Evolutionary conservation across 768 basidiomycete genomes (phyloP).

Genomic region (Candolleomyces aberdarensis): DNA sequence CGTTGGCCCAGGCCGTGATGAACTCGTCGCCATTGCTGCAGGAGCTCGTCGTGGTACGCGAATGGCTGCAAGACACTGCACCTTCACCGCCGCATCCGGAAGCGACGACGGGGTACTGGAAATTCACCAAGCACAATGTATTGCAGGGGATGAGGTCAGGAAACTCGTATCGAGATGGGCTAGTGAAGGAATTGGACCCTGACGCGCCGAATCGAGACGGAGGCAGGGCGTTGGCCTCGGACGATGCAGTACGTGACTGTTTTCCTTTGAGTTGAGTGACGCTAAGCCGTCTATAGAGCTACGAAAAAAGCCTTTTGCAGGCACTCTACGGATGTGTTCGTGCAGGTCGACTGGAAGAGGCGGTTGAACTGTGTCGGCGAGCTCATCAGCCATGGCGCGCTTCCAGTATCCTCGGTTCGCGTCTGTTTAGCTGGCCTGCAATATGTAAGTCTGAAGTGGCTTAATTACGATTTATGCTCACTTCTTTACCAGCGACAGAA

Average conservation of each 20-base stretch:
- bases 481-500: constrained; percentile 28
- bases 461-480: neutral
- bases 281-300: constrained; percentile 31
- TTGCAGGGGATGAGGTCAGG: constrained; percentile 62
- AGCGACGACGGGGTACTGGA: constrained; percentile 80
- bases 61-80: constrained; percentile 84
- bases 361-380: constrained; percentile 75
- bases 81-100: constrained; percentile 60
- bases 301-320: constrained; percentile 75
- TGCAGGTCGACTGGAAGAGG: constrained; percentile 82
- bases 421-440: constrained; percentile 72
- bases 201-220: constrained; percentile 68
- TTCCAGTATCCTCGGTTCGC: constrained; percentile 81
- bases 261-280: no score
- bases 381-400: constrained; percentile 92
- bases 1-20: constrained; percentile 73
- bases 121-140: constrained; percentile 73
- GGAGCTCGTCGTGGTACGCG: constrained; percentile 80
- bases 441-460: constrained; percentile 47
- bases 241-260: constrained; percentile 53
- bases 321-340: constrained; percentile 80
- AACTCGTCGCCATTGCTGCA: constrained; percentile 60
- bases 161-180: constrained; percentile 37
- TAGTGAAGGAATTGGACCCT: constrained; percentile 75
- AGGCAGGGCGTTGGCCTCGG: constrained; percentile 58